phyloP scores from a whole-genome alignment of 495 filamentous ascomycete species.

The Chaetomium tenue region DNA sequence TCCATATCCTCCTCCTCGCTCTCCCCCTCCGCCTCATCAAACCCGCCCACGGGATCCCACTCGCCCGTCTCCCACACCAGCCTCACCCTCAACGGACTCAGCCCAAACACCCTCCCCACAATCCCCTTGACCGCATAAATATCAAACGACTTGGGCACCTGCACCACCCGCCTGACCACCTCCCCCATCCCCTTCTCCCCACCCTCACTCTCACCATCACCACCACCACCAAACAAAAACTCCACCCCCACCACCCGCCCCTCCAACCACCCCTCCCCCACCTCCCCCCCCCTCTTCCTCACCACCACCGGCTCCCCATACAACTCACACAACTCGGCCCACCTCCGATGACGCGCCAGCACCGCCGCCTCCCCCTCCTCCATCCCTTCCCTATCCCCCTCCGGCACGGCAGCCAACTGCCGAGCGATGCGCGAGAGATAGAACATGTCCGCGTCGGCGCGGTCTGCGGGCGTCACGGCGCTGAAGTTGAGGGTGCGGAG shows the following conservation, averaged over 20 bases:
- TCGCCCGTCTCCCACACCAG: constrained; percentile 82
- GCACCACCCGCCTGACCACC: constrained; percentile 39
- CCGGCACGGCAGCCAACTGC: constrained; percentile 62
- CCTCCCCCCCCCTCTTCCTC: constrained; percentile 36
- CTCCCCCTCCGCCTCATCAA: constrained; percentile 57
- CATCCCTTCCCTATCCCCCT: constrained; percentile 54
- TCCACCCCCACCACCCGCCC: constrained; percentile 65
- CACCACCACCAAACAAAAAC: constrained; percentile 47
- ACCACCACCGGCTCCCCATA: constrained; percentile 66
- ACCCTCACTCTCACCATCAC: constrained; percentile 21
- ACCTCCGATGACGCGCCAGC: constrained; percentile 64
- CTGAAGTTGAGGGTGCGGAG: constrained; percentile 77
- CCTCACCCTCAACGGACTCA: constrained; percentile 60
- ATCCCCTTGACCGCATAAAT: constrained; percentile 80
- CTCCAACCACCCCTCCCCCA: constrained; percentile 66
- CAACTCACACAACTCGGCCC: constrained; percentile 64
- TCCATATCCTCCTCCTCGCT: constrained; percentile 52
- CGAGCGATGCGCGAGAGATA: constrained; percentile 79
- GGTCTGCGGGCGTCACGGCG: constrained; percentile 65
- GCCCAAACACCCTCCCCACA: constrained; percentile 65
- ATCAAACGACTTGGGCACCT: constrained; percentile 72
- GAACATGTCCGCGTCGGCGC: constrained; percentile 85
- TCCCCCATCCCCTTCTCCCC: constrained; percentile 17
- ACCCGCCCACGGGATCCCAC: constrained; percentile 70
- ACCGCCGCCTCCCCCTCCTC: constrained; percentile 54